Evolutionary conservation across 306 rosid genomes (phyloP).

Genomic region (Quercus aquifolioides): DNA sequence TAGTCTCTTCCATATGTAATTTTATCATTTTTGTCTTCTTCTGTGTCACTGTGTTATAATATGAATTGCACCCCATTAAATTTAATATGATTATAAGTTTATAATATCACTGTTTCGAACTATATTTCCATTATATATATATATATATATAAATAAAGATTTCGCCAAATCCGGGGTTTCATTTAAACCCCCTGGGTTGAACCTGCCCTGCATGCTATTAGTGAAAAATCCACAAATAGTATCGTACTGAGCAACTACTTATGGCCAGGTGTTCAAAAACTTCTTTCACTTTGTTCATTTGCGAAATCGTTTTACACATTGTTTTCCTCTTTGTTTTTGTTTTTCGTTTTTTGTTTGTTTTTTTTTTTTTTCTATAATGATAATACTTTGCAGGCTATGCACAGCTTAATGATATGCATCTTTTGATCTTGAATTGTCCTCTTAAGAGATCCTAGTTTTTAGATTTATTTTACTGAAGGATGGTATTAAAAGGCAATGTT

Average conservation of each 20-base stretch:
- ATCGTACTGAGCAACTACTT: conserved; percentile 76
- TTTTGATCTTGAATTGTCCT: neutral
- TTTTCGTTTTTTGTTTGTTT: neutral
- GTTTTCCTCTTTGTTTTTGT: neutral
- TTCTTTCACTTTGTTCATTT: neutral
- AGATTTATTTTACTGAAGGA: neutral
- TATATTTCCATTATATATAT: too few relatives aligned
- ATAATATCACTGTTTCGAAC: too few relatives aligned
- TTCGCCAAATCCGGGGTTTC: too few relatives aligned
- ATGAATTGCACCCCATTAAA: too few relatives aligned
- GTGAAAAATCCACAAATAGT: conserved; percentile 69
- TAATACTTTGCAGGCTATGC: neutral
- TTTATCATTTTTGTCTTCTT: too few relatives aligned
- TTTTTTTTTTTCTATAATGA: neutral
- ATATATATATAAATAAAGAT: too few relatives aligned
- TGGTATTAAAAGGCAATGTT: neutral
- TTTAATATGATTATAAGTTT: too few relatives aligned
- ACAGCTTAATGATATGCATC: neutral
- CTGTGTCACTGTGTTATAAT: too few relatives aligned
- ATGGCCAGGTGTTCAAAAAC: conserved; percentile 63
- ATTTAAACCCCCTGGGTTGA: too few relatives aligned
- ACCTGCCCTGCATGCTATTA: conserved; percentile 31
- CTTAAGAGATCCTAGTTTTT: neutral
- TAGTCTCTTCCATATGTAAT: too few relatives aligned
- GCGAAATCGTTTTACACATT: neutral